Evolutionary conservation across 805 yeast species (phyloP), one percentile per base, ranked within the genome.

Genomic region (Candida sphagnicola): DNA sequence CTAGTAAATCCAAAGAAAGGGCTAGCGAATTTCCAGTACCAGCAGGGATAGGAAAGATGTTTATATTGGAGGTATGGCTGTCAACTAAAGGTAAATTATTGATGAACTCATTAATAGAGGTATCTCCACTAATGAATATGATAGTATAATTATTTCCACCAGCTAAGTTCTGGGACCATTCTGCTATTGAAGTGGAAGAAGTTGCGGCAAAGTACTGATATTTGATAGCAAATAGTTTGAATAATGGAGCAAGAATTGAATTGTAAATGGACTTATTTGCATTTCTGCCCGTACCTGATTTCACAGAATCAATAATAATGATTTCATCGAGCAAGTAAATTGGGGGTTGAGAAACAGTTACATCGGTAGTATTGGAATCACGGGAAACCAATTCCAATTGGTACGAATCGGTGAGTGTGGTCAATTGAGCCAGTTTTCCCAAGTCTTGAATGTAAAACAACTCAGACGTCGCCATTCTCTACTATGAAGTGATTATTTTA

Each of bases 21-120:
- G 86, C 75, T 42, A 87, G 65, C 1, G 95, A 89, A 56, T 90
- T 90, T 0, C 95, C 97, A 1, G 95, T 83, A 1, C 97, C 97
- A 42, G 80, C 68, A 0, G 96, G 95, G 12, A 90, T 56, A 28
- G 63, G 62, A 25, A 61, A 48, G 2, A 77, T 38, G 1, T 50
- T 46, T 5, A 66, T 38, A 1, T 37, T 31, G 44, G 36, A 32
- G 12, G 26, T 3, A 8, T 24, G 17, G 14, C 15, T 8, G 4
- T 2, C 14, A 3, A 6, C 31, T 11, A 25, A 2, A 10, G 45
- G 52, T 18, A 73, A 54, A 14, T 58, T 65, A 54, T 89, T 89
- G 39, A 87, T 49, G 36, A 90, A 77, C 56, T 90, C 97, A 35
- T 75, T 78, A 4, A 87, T 64, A 1, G 95, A 80, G 1, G 96